These are phyloP conservation scores for Iris pallida DNA, from an alignment of 116 monocot species.

Conservation along the genomic window DNA sequence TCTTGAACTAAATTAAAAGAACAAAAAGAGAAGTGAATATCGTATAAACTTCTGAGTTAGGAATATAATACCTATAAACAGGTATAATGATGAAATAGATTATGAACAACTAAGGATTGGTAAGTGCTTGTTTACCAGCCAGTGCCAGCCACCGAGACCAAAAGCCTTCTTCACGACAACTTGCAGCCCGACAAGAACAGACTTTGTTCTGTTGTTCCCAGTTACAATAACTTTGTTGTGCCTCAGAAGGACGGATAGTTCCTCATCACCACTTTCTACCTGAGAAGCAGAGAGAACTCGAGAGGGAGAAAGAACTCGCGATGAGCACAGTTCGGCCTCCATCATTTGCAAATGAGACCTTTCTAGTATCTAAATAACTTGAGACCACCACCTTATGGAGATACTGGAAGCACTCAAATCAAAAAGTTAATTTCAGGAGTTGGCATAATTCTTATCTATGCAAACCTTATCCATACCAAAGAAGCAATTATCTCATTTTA, in stretches of 20 bases:
- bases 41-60: too few species aligned
- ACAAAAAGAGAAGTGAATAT: too few species aligned
- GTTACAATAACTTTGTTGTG: constrained; percentile 88
- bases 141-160: constrained; percentile 89
- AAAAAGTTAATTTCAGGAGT: too few species aligned
- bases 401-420: too few species aligned
- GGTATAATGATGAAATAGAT: too few species aligned
- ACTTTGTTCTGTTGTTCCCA: constrained; percentile 84
- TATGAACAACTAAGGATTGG: too few species aligned
- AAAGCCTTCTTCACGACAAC: constrained; percentile 88
- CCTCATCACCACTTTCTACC: constrained; percentile 67
- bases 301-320: constrained; percentile 15
- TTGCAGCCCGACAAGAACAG: constrained; percentile 82
- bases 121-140: constrained; percentile 41
- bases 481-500: too few species aligned
- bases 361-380: not conserved
- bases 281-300: constrained; percentile 55
- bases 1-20: too few species aligned
- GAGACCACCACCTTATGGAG: too few species aligned
- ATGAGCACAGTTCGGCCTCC: constrained; percentile 23
- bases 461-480: too few species aligned
- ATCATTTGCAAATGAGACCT: constrained; percentile 18
- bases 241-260: constrained; percentile 66
- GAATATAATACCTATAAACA: too few species aligned
- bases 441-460: too few species aligned